Evolutionary conservation across 768 basidiomycete genomes (phyloP).

Genomic region (Podaxis mareebaensis): DNA sequence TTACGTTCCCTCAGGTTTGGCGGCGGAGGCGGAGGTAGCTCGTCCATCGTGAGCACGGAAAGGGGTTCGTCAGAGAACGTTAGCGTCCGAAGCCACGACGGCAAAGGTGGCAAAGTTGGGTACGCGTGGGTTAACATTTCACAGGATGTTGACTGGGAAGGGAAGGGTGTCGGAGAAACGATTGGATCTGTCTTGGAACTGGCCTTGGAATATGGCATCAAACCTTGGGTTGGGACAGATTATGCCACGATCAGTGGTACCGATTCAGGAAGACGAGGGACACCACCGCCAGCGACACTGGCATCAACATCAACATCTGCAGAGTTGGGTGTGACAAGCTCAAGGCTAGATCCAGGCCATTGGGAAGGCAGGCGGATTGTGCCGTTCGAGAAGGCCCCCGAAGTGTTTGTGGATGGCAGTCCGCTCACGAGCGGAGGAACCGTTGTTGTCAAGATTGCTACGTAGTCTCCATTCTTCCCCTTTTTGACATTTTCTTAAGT

Average conservation of each 20-base stretch:
- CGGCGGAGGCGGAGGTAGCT: conserved; percentile 17
- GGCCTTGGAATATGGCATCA: conserved; percentile 41
- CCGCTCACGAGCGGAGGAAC: conserved; percentile 42
- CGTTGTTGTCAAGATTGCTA: conserved; percentile 45
- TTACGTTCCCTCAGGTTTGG: conserved; percentile 57
- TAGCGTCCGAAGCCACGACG: conserved; percentile 3
- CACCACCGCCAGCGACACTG: background rate
- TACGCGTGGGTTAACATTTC: conserved; percentile 84
- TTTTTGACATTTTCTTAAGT: background rate
- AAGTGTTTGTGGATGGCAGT: conserved; percentile 46
- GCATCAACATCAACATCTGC: background rate
- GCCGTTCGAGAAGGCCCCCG: conserved; percentile 55
- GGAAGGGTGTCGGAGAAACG: conserved; percentile 64
- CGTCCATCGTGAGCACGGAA: conserved; percentile 12
- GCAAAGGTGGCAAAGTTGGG: conserved; percentile 45
- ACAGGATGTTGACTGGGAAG: conserved; percentile 84
- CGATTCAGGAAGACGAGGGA: background rate
- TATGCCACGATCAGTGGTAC: background rate
- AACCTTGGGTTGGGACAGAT: conserved; percentile 38
- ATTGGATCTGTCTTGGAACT: conserved; percentile 42
- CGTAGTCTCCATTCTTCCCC: conserved; percentile 20
- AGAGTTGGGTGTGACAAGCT: background rate
- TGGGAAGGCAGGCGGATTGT: conserved; percentile 35
- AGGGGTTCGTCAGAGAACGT: conserved; percentile 10
- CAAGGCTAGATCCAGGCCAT: conserved; percentile 11